phyloP scores from a whole-genome alignment of 177 flowering plant genomes.

The Telopea speciosissima region DNA sequence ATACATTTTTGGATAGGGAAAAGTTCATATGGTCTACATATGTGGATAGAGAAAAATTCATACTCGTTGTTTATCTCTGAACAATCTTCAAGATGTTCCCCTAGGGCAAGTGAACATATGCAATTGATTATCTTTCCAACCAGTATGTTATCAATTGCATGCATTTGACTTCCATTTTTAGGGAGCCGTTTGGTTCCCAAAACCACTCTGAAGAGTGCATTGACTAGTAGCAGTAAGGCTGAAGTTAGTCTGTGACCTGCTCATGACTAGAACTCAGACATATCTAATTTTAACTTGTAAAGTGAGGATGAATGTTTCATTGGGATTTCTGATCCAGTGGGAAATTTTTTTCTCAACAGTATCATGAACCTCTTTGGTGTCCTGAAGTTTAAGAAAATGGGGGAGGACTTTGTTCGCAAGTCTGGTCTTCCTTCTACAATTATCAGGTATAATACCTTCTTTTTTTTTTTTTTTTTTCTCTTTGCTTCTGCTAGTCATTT shows the following conservation, averaged over 20 bases:
- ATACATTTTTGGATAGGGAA: not conserved
- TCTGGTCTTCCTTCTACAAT: constrained; percentile 90
- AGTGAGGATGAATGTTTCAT: not conserved
- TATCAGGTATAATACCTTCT: constrained; percentile 53
- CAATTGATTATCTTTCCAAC: not conserved
- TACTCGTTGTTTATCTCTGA: not conserved
- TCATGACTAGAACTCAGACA: not conserved
- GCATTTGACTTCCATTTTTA: not conserved
- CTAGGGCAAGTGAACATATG: not conserved
- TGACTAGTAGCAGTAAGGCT: not conserved
- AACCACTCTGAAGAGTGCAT: not conserved
- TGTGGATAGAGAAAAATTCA: too few species aligned
- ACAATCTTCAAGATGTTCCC: not conserved
- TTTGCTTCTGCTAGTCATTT: not conserved
- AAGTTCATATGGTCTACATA: too few species aligned
- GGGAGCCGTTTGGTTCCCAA: not conserved
- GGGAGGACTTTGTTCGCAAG: constrained; percentile 74
- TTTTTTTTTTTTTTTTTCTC: not conserved
- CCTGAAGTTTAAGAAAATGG: constrained; percentile 94
- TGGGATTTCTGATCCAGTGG: constrained; percentile 6
- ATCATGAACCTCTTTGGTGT: constrained; percentile 98
- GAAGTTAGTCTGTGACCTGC: not conserved
- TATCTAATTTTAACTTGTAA: not conserved
- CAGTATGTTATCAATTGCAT: not conserved
- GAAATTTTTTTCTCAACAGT: constrained; percentile 34